Base-by-base conservation (phyloP, 139 green algal genomes). In the Gonium pectorale region DNA sequence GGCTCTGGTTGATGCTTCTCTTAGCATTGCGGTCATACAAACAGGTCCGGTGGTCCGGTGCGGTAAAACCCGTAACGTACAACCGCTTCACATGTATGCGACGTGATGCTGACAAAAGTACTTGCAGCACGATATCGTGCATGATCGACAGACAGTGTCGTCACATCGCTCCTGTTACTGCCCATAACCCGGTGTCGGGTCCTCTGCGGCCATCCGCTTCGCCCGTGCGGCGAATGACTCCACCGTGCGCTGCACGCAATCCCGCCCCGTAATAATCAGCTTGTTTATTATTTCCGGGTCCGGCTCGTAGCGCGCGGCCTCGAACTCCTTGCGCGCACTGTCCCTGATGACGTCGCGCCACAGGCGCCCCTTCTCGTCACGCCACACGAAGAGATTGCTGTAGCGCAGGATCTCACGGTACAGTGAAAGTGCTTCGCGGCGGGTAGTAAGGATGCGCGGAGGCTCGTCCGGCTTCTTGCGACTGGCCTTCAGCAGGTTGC, bases 321-420 rank as follows among this genome's bases (percentile, higher is more conserved):
- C 92, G 67, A 91, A 94, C 75, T 96, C 93, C 64, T 91, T 81
- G 29, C 92, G 84, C 3, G 92, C 85, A 35, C 83, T 93, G 9
- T 78, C 52, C 15, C 90, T 64, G 46, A 96, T 89, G 27, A 94
- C 60, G 79, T 95, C 90, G 9, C 90, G 81, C 89, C 92, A 94
- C 26, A 87, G n/a, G 3, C 86, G 40, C 24, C 93, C 93, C 40
- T 89, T 85, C 5, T 94, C 81, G 73, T 96, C 90, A 26, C 79
- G 68, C 91, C 91, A 94, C 22, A 93, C 89, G 52, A 95, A 96
- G 0, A 96, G 85, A 35, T 89, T 91, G 37, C 82, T 90, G 78
- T 90, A 92, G 41, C 91, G 88, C 21, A 93, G 79, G 26, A 95
- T 81, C 63, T 94, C 88, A 0, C 93, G 80, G 38, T 96, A 96